Evolutionary conservation across 164 flowering plant species (phyloP).

Genomic region (Sextonia rubra): DNA sequence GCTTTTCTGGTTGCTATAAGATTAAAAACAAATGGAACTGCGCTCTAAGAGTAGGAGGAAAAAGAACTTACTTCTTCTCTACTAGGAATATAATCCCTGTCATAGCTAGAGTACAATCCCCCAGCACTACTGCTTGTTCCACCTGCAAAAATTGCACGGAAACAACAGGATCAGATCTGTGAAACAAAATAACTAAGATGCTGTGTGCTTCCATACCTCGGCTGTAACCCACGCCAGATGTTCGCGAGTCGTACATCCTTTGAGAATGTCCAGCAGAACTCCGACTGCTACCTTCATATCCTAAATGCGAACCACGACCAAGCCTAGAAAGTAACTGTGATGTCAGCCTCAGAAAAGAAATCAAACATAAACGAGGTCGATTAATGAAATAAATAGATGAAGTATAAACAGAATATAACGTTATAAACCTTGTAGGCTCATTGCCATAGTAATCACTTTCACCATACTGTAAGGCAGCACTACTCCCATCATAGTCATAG

Average conservation of each 20-base stretch:
- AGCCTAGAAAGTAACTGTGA: constrained; percentile 28
- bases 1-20: background rate
- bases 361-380: background rate
- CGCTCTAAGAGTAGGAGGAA: background rate
- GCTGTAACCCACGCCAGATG: constrained; percentile 22
- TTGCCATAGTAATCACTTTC: constrained; percentile 35
- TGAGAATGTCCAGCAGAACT: constrained; percentile 68
- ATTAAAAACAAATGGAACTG: background rate
- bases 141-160: constrained; percentile 35
- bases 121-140: constrained; percentile 55
- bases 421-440: constrained; percentile 20
- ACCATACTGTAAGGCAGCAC: constrained; percentile 54
- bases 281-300: constrained; percentile 54
- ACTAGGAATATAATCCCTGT: constrained; percentile 68
- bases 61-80: constrained; percentile 58
- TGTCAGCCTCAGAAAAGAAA: background rate
- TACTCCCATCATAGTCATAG: constrained; percentile 63
- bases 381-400: background rate
- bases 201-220: constrained; percentile 18
- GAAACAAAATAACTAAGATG: too few relatives aligned
- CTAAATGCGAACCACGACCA: constrained; percentile 57
- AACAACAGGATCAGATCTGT: background rate
- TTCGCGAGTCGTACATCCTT: constrained; percentile 61
- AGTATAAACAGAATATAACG: background rate
- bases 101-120: constrained; percentile 70